These are phyloP conservation scores for Raffaelea ambrosiae DNA, from an alignment of 2,329 filamentous ascomycete species.

Conservation along the genomic window DNA sequence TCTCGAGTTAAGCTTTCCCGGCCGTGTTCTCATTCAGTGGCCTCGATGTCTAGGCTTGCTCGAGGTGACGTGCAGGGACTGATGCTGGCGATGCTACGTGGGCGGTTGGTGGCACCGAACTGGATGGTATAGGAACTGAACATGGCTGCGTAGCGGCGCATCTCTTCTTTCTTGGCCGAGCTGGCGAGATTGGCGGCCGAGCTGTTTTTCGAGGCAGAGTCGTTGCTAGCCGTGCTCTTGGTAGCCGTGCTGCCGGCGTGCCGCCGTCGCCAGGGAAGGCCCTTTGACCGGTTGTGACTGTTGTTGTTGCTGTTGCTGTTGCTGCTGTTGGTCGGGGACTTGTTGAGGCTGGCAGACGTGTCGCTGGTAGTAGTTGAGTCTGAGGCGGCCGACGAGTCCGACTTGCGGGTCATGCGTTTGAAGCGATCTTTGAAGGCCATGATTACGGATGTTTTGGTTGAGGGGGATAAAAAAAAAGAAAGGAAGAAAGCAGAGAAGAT, in stretches of 20 bases:
- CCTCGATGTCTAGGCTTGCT: conserved; percentile 19
- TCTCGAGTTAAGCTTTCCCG: no score
- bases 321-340: conserved; percentile 1
- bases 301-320: background rate
- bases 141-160: conserved; percentile 37
- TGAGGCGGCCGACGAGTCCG: conserved; percentile 2
- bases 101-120: conserved; percentile 26
- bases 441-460: background rate
- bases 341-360: background rate
- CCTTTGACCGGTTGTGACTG: background rate
- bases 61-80: conserved; percentile 36
- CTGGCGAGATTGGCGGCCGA: background rate
- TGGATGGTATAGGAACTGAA: conserved; percentile 36
- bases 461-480: no score
- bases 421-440: conserved; percentile 14
- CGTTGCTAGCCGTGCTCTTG: background rate
- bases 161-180: conserved; percentile 9
- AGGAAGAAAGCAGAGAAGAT: no score
- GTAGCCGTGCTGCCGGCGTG: background rate
- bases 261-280: background rate
- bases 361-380: background rate
- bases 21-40: no score
- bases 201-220: background rate
- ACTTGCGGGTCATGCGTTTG: conserved; percentile 11
- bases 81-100: conserved; percentile 21